phyloP scores from a whole-genome alignment of 768 basidiomycete genomes.

The Inosperma sp. region DNA sequence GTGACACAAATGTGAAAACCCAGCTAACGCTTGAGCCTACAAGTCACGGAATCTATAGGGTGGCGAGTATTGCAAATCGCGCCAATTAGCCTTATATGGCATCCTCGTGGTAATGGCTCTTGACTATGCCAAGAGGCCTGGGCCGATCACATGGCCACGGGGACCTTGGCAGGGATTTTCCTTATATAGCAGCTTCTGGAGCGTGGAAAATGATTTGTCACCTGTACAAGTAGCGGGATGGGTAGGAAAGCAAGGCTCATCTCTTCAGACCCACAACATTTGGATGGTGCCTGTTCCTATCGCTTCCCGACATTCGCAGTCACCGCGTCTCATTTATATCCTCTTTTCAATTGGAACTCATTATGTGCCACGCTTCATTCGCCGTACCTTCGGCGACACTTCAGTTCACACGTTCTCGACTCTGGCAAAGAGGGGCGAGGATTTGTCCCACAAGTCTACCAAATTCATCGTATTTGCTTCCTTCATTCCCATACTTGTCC shows the following conservation, averaged over 20 bases:
- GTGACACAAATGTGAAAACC: too few relatives aligned
- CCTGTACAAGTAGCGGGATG: not conserved
- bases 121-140: too few relatives aligned
- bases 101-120: too few relatives aligned
- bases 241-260: not conserved
- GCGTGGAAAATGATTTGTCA: conserved; percentile 11
- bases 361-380: conserved; percentile 41
- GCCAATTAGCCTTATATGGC: too few relatives aligned
- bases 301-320: conserved; percentile 30
- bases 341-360: conserved; percentile 40
- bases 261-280: conserved; percentile 2
- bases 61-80: too few relatives aligned
- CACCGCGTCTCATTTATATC: conserved; percentile 43
- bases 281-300: conserved; percentile 45
- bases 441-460: conserved; percentile 29
- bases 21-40: too few relatives aligned
- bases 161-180: too few relatives aligned
- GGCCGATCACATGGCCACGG: too few relatives aligned
- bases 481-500: conserved; percentile 81
- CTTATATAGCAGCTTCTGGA: too few relatives aligned
- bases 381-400: conserved; percentile 14
- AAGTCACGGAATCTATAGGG: too few relatives aligned
- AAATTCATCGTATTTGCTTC: conserved; percentile 38
- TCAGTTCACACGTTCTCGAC: conserved; percentile 2
- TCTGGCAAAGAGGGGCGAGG: conserved; percentile 24